phyloP scores from a whole-genome alignment of 169 alveolate species.

The Eimeria falciformis region DNA sequence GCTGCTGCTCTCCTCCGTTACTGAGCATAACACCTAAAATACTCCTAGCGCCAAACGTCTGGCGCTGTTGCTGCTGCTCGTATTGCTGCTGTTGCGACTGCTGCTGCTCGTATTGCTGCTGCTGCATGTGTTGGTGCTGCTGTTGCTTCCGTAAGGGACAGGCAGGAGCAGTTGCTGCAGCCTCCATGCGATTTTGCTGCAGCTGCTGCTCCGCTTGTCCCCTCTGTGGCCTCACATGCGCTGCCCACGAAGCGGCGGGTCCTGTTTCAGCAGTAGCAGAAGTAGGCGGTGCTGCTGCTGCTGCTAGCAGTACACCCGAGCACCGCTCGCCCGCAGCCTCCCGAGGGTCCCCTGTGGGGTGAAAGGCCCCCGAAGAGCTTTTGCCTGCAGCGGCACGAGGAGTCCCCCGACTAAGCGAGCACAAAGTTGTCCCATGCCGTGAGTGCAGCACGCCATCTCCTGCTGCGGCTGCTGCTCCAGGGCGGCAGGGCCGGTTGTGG shows the following conservation, averaged over 20 bases:
- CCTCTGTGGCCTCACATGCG: background rate
- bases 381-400: no score
- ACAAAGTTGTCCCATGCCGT: background rate
- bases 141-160: background rate
- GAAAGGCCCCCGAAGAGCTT: no score
- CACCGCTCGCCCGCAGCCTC: no score
- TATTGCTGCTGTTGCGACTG: background rate
- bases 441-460: background rate
- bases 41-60: background rate
- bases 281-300: background rate
- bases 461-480: conserved; percentile 6
- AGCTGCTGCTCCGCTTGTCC: background rate
- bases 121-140: background rate
- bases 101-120: background rate
- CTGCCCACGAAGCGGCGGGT: background rate
- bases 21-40: background rate
- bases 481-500: background rate
- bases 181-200: background rate
- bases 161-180: background rate
- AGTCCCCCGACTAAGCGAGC: no score
- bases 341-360: background rate
- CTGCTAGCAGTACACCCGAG: no score
- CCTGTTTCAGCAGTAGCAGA: background rate
- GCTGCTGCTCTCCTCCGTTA: background rate
- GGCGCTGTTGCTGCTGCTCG: background rate